Conservation (phyloP, 129 eudicot species). For the Arctium lappa region DNA sequence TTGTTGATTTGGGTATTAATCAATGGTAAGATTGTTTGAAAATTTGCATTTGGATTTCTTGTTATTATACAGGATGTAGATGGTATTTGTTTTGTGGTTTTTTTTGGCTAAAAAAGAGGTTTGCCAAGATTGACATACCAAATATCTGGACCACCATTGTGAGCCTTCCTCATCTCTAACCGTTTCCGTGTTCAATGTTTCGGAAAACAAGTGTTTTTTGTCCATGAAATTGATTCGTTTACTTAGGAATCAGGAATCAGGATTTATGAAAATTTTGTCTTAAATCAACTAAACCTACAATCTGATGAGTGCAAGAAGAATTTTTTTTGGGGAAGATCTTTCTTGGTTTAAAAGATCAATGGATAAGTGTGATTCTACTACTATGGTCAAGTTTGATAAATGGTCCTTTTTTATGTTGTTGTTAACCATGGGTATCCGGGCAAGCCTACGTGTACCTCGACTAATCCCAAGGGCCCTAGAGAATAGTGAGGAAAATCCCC, state of each 20-base stretch:
- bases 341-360: neutral
- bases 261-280: neutral
- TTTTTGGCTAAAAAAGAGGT: neutral
- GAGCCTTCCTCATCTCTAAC: neutral
- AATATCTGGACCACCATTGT: neutral
- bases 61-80: neutral
- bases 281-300: neutral
- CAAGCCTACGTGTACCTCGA: no score
- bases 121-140: neutral
- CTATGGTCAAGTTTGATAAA: no score
- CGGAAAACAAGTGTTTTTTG: neutral
- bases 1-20: neutral
- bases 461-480: no score
- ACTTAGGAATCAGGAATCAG: neutral
- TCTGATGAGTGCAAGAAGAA: neutral
- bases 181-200: neutral
- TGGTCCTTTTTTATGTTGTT: no score
- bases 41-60: neutral
- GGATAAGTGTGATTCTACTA: neutral
- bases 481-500: no score
- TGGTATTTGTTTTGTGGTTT: neutral
- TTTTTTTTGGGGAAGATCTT: neutral
- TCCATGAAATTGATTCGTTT: neutral
- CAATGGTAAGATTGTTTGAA: neutral
- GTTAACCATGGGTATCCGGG: no score